These are phyloP conservation scores for Malus asiatica DNA, from an alignment of 306 rosid genomes.

Conservation along the genomic window DNA sequence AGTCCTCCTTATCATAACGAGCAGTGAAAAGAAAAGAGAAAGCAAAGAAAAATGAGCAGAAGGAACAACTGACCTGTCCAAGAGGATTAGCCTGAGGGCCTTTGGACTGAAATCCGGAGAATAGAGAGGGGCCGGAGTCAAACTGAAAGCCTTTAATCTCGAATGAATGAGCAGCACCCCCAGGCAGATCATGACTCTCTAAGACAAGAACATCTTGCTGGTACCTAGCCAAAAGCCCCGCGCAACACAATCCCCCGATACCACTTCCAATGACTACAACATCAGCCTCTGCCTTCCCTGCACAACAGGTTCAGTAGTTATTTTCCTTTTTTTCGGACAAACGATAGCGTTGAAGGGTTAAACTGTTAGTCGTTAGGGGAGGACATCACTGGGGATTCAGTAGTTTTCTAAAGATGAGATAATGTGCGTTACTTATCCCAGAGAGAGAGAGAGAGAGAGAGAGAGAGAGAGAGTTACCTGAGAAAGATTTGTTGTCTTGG, in stretches of 20 bases:
- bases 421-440: background rate
- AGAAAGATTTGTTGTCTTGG: conserved; percentile 21
- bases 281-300: conserved; percentile 61
- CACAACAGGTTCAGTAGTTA: background rate
- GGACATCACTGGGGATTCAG: too few species aligned
- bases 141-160: conserved; percentile 64
- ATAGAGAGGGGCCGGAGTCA: conserved; percentile 87
- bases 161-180: conserved; percentile 91
- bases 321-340: too few species aligned
- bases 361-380: too few species aligned
- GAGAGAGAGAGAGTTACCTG: conserved; percentile 25
- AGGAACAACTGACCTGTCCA: conserved; percentile 39
- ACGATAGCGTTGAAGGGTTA: too few species aligned
- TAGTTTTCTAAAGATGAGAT: too few species aligned
- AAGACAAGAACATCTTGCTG: conserved; percentile 65
- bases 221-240: conserved; percentile 73
- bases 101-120: conserved; percentile 84
- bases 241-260: conserved; percentile 77
- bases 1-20: too few species aligned
- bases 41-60: background rate
- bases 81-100: conserved; percentile 96
- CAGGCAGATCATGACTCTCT: conserved; percentile 80
- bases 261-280: conserved; percentile 86
- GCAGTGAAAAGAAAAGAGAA: background rate
- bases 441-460: background rate